Evolutionary conservation across 2,329 filamentous ascomycete species (phyloP), one percentile per base, ranked within the genome.

Genomic region (Venturia asperata): DNA sequence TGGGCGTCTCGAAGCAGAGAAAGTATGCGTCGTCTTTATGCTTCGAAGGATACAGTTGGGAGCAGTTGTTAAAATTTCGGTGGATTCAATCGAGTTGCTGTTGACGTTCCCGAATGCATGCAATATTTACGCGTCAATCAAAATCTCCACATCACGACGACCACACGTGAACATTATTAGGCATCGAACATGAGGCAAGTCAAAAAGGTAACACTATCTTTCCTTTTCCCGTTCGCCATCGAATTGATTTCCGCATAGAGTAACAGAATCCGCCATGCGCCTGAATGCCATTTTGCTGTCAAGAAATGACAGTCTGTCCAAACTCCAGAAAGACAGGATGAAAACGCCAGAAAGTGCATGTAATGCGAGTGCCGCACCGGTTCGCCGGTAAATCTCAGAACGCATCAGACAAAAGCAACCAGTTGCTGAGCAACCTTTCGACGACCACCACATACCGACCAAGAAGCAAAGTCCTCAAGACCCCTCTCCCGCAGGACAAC

Each of bases 311-410:
- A 37, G 19, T 58, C 52, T 37, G 52, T 37, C 30, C 52, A 58
- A 30, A 58, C 52, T 37, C 52, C 52, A 3, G 5, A 37, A 56
- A 21, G 52, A 58, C 52, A 58, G 9, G 52, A n/a, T 58, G 52
- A 37, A 58, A 58, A 58, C 52, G 52, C 52, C 52, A 58, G 52
- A n/a, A 58, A 58, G 52, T 58, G 52, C 52, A 58, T 58, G 30
- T 34, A 37, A 58, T 37, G 30, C 52, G 37, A 37, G 6, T 37
- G 27, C 27, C 30, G 52, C 17, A 4, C 52, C 52, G 52, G 6
- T 58, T 58, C 30, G 47, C 47, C 47, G 21, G 52, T 5, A 34
- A 58, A 24, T 17, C 27, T 15, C 52, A 37, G 1, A 39, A n/a
- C 52, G 37, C 52, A 24, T 21, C 19, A 27, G 17, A n/a, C 30